phyloP scores from a whole-genome alignment of 768 basidiomycete species.

The Fomitopsis serialis region DNA sequence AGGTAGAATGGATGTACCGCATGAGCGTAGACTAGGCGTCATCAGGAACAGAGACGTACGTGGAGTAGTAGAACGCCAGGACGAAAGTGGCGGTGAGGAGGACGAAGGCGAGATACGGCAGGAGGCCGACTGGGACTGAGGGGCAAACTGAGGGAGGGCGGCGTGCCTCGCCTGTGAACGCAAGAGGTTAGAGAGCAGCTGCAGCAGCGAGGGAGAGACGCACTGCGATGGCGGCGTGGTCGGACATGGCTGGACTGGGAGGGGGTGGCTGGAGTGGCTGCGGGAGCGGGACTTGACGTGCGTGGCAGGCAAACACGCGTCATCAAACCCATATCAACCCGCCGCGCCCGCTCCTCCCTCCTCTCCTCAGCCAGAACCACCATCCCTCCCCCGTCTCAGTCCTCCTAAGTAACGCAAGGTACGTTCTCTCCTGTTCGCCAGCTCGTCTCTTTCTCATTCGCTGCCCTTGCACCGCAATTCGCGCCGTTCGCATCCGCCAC shows the following conservation, averaged over 20 bases:
- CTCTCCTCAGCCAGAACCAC: constrained; percentile 11
- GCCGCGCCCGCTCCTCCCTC: constrained; percentile 10
- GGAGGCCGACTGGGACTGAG: constrained; percentile 53
- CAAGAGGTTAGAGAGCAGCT: constrained; percentile 2
- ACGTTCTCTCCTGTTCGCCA: not conserved
- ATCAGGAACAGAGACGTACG: constrained; percentile 37
- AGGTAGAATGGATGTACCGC: constrained; percentile 6
- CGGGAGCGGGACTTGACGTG: constrained; percentile 36
- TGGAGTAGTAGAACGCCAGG: constrained; percentile 90
- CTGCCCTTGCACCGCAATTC: not conserved
- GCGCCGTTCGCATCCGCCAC: not conserved
- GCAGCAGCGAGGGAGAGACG: constrained; percentile 6
- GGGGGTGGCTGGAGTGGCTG: constrained; percentile 4
- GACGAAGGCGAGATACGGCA: constrained; percentile 73
- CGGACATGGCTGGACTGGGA: constrained; percentile 38
- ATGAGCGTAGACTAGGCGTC: constrained; percentile 1
- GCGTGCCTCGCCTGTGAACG: constrained; percentile 52
- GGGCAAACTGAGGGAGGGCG: constrained; percentile 68
- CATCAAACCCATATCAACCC: constrained; percentile 44
- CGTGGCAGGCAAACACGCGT: constrained; percentile 54
- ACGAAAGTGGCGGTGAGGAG: constrained; percentile 72
- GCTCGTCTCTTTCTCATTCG: not conserved
- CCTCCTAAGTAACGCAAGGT: not conserved
- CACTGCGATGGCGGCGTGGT: constrained; percentile 55
- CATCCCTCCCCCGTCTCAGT: constrained; percentile 10